Percentiles rank a stretch among this genome's conserved stretches.
Evolutionary conservation across 2,329 filamentous ascomycete genomes (phyloP).

Genomic region (Bisporella sp.): DNA sequence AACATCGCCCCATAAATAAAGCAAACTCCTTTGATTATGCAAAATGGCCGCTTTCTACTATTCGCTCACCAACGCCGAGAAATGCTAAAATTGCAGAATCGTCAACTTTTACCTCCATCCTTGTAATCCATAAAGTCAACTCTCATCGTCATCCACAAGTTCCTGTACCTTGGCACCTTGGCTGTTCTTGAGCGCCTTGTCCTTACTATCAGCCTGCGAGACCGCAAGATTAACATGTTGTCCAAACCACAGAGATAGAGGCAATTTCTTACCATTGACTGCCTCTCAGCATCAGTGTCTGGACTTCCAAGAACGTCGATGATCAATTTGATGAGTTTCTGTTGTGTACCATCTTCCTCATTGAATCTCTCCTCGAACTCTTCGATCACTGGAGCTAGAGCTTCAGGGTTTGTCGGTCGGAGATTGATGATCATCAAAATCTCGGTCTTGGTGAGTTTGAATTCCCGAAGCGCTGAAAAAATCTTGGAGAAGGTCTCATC

Average conservation of each 20-base stretch:
- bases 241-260: not conserved
- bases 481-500: conserved; percentile 45
- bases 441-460: conserved; percentile 60
- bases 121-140: too few relatives aligned
- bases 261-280: conserved; percentile 19
- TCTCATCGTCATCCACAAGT: too few relatives aligned
- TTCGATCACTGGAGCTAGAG: conserved; percentile 58
- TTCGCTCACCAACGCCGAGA: too few relatives aligned
- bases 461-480: conserved; percentile 47
- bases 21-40: too few relatives aligned
- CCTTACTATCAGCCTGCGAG: not conserved
- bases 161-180: not conserved
- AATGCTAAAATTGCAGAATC: too few relatives aligned
- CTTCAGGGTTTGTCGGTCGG: conserved; percentile 48
- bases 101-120: too few relatives aligned
- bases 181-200: conserved; percentile 10
- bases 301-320: conserved; percentile 46
- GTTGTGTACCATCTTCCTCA: conserved; percentile 48
- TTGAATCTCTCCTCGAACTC: conserved; percentile 55
- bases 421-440: conserved; percentile 63
- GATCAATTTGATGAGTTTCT: conserved; percentile 50
- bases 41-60: too few relatives aligned
- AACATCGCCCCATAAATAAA: too few relatives aligned
- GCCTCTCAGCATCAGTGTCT: conserved; percentile 21
- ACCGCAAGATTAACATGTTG: too few relatives aligned